These are phyloP conservation scores for Podila minutissima DNA, from an alignment of 192 early-diverging fungal genomes.

Conservation along the genomic window DNA sequence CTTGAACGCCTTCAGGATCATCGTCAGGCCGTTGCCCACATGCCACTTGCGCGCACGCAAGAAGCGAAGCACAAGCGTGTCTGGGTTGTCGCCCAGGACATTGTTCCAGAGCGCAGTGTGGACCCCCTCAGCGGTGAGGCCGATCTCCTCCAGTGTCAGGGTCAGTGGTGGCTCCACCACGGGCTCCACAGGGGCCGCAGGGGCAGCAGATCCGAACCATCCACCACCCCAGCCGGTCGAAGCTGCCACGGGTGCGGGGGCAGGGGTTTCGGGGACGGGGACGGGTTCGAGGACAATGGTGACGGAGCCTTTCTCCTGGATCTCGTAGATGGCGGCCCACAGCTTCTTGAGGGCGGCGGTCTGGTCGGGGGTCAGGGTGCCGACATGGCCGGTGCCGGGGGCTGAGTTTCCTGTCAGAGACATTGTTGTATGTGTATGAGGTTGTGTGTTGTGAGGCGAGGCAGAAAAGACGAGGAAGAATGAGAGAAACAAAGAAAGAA, in stretches of 20 bases:
- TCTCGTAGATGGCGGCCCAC: constrained; percentile 24
- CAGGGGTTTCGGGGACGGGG: not conserved
- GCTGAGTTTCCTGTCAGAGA: constrained; percentile 27
- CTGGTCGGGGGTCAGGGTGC: constrained; percentile 42
- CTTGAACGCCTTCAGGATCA: constrained; percentile 74
- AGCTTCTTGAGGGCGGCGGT: constrained; percentile 23
- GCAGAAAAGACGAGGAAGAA: not conserved
- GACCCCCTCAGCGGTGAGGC: constrained; percentile 9
- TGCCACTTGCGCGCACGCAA: constrained; percentile 94
- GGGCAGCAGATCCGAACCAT: constrained; percentile 24
- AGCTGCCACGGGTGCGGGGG: not conserved
- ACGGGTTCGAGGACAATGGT: constrained; percentile 17
- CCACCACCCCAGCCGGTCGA: constrained; percentile 26
- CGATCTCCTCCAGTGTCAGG: constrained; percentile 23
- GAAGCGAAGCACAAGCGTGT: constrained; percentile 81
- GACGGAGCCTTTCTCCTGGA: constrained; percentile 35
- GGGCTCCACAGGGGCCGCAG: constrained; percentile 17
- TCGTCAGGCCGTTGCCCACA: constrained; percentile 73
- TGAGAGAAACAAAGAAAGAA: not conserved
- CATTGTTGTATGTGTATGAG: constrained; percentile 1
- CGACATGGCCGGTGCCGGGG: constrained; percentile 39
- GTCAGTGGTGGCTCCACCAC: constrained; percentile 32
- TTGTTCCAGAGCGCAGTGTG: constrained; percentile 24
- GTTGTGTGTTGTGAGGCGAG: not conserved
- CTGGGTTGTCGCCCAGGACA: constrained; percentile 39